A percentile compares a stretch with the other conserved stretches of the same genome.
phyloP scores from a whole-genome alignment of 208 protist genomes.

The Paratrypanosoma confusum region DNA sequence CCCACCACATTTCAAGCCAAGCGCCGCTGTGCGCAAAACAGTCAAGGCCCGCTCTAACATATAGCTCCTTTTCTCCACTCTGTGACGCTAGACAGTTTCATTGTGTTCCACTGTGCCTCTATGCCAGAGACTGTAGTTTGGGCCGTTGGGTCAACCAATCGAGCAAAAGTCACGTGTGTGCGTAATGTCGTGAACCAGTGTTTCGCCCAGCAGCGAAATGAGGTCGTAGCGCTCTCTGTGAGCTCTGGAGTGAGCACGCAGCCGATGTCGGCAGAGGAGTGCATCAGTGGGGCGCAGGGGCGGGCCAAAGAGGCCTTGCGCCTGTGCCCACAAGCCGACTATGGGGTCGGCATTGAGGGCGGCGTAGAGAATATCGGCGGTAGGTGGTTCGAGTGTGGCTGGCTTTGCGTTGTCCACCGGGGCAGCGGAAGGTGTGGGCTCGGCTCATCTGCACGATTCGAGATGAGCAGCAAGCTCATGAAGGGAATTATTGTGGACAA shows the following conservation, averaged over 20 bases:
- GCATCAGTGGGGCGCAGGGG: slow-evolving; percentile 28
- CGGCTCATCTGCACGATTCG: slow-evolving; percentile 67
- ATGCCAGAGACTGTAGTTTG: slow-evolving; percentile 19
- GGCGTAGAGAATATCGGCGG: slow-evolving; percentile 52
- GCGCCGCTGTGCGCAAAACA: too few species aligned
- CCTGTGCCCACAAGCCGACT: slow-evolving; percentile 35
- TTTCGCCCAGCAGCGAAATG: slow-evolving; percentile 37
- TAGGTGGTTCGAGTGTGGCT: slow-evolving; percentile 74
- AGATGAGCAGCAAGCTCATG: slow-evolving; percentile 67
- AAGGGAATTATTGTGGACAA: slow-evolving; percentile 45
- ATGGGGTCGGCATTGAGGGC: slow-evolving; percentile 67
- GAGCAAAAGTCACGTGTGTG: slow-evolving; percentile 55
- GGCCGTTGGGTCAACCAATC: slow-evolving; percentile 70
- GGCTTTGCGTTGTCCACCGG: slow-evolving; percentile 61
- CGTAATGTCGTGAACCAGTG: slow-evolving; percentile 24
- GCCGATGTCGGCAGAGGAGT: slow-evolving; percentile 72
- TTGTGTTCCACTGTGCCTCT: background rate
- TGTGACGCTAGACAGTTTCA: too few species aligned
- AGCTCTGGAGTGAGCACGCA: slow-evolving; percentile 46
- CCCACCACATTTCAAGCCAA: too few species aligned
- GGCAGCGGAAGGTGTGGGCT: slow-evolving; percentile 31
- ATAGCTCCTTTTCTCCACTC: too few species aligned
- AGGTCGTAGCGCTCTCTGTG: slow-evolving; percentile 28
- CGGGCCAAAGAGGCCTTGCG: slow-evolving; percentile 39
- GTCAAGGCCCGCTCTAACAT: too few species aligned